These are phyloP conservation scores for Hevea brasiliensis DNA, from an alignment of 345 rosid species.

Conservation along the genomic window DNA sequence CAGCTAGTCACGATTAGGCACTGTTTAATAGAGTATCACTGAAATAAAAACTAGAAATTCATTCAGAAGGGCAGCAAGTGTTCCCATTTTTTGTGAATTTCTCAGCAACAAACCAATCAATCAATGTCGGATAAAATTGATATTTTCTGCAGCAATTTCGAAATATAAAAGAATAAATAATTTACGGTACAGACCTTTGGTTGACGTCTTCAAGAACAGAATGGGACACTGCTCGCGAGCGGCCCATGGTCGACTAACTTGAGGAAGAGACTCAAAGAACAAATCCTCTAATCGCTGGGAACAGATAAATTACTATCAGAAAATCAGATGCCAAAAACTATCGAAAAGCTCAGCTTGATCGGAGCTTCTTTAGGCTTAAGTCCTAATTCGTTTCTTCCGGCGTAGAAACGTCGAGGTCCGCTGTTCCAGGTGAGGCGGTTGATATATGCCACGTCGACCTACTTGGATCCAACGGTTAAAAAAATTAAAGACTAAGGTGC, in stretches of 20 bases:
- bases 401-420: too few relatives aligned
- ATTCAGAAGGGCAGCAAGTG: neutral
- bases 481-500: too few relatives aligned
- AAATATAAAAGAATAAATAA: too few relatives aligned
- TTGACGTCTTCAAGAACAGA: slow-evolving; percentile 23
- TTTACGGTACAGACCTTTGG: slow-evolving; percentile 15
- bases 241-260: slow-evolving; percentile 31
- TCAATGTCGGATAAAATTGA: neutral
- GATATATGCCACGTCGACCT: too few relatives aligned
- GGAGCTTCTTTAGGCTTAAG: too few relatives aligned
- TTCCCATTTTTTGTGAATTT: neutral
- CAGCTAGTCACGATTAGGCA: neutral
- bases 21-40: neutral
- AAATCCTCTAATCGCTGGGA: too few relatives aligned
- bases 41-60: neutral
- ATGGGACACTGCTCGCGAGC: slow-evolving; percentile 34
- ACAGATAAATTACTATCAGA: too few relatives aligned
- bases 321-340: too few relatives aligned
- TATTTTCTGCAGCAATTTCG: neutral
- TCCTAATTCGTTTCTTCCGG: too few relatives aligned
- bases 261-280: neutral
- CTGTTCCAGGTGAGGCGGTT: too few relatives aligned
- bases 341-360: too few relatives aligned
- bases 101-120: neutral
- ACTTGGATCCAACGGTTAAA: too few relatives aligned